phyloP scores from a whole-genome alignment of 1,284 basidiomycete genomes.

The Pseudozyma sp. region DNA sequence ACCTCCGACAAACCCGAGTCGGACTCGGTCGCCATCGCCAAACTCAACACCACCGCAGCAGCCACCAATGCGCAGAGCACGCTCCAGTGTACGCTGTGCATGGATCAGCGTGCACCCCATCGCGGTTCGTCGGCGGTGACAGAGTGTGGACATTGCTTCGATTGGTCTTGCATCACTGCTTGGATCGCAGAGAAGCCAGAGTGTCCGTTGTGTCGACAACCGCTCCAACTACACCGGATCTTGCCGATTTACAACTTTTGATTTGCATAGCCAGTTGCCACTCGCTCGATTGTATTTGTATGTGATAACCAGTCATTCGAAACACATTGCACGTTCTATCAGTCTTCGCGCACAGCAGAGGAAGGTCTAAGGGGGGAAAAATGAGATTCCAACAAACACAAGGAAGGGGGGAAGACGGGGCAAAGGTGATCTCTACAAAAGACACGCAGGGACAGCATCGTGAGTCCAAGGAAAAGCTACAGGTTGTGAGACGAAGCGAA shows the following conservation, averaged over 20 bases:
- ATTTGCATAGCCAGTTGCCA: neutral
- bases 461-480: too few relatives aligned
- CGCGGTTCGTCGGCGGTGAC: slow-evolving; percentile 78
- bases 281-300: neutral
- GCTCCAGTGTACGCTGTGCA: slow-evolving; percentile 68
- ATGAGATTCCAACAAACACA: slow-evolving; percentile 6
- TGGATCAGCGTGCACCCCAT: slow-evolving; percentile 61
- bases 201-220: slow-evolving; percentile 55
- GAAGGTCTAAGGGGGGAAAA: neutral
- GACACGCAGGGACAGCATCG: too few relatives aligned
- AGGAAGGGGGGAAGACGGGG: neutral
- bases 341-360: too few relatives aligned
- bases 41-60: slow-evolving; percentile 36
- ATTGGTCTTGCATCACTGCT: slow-evolving; percentile 89
- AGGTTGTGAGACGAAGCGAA: neutral
- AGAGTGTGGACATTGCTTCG: slow-evolving; percentile 93
- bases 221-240: slow-evolving; percentile 33
- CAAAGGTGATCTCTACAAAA: slow-evolving; percentile 5
- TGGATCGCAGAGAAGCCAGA: slow-evolving; percentile 83
- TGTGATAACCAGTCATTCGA: too few relatives aligned
- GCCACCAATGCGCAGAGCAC: slow-evolving; percentile 25
- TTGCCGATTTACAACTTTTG: slow-evolving; percentile 60
- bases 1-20: neutral
- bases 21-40: slow-evolving; percentile 14
- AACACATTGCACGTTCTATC: too few relatives aligned